Evolutionary conservation across 179 eudicot genomes (phyloP).

Genomic region (Amaranthus tricolor): DNA sequence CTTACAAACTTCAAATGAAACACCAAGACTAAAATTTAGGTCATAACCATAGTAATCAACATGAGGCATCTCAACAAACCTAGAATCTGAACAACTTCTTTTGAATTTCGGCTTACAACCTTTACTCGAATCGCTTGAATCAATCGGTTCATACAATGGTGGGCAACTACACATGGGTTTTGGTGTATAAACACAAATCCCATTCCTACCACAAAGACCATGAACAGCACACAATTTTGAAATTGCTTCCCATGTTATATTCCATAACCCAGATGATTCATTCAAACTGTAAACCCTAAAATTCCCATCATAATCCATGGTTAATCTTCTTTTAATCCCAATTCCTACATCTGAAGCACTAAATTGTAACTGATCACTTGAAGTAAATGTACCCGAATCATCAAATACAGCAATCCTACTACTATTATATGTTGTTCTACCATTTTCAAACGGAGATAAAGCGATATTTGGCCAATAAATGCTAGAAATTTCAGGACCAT

Average conservation of each 20-base stretch:
- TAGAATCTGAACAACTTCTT: conserved; percentile 21
- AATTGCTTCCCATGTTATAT: conserved; percentile 43
- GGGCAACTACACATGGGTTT: conserved; percentile 45
- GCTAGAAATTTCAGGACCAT: conserved; percentile 56
- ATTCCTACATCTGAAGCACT: conserved; percentile 41
- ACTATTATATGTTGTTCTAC: conserved; percentile 51
- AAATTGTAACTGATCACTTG: conserved; percentile 43
- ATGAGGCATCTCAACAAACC: conserved; percentile 41
- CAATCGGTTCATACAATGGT: conserved; percentile 31
- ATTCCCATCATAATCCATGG: conserved; percentile 60
- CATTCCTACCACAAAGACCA: conserved; percentile 58
- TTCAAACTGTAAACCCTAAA: conserved; percentile 53
- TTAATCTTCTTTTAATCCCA: conserved; percentile 42
- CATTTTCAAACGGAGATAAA: conserved; percentile 28
- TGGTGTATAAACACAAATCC: conserved; percentile 42
- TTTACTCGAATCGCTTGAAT: conserved; percentile 39
- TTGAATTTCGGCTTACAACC: conserved; percentile 52
- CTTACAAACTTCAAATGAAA: conserved; percentile 35
- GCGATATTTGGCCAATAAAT: conserved; percentile 51
- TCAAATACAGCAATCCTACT: conserved; percentile 48
- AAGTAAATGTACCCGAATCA: conserved; percentile 39
- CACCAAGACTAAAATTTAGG: conserved; percentile 1
- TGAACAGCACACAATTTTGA: conserved; percentile 37
- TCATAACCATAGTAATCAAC: conserved; percentile 48
- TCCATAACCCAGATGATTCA: conserved; percentile 36